Conservation (phyloP, 306 rosid genomes). For the Prunus fruticosa region DNA sequence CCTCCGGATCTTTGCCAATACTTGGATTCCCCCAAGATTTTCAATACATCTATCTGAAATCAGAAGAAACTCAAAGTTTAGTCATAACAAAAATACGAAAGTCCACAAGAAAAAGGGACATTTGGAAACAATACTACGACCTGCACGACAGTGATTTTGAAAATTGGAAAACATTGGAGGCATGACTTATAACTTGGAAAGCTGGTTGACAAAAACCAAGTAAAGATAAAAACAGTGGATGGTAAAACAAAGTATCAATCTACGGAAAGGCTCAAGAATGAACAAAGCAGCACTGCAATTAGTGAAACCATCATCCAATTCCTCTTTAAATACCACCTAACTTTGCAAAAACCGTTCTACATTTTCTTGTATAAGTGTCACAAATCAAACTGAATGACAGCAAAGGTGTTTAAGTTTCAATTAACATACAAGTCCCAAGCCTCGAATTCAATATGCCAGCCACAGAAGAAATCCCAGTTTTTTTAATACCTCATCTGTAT, state of each 20-base stretch:
- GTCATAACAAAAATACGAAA: conserved; percentile 12
- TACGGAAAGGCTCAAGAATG: not conserved
- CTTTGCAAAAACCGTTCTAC: not conserved
- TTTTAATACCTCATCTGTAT: not conserved
- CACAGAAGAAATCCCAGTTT: not conserved
- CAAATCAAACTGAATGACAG: not conserved
- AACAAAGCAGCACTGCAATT: not conserved
- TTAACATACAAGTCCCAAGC: not conserved
- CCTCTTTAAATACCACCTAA: not conserved
- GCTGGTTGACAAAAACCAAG: not conserved
- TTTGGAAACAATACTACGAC: not conserved
- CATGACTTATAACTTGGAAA: not conserved
- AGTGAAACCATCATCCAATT: not conserved
- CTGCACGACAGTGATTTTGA: not conserved
- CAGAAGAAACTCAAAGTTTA: conserved; percentile 24
- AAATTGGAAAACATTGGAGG: not conserved
- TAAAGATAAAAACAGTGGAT: not conserved
- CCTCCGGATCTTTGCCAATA: conserved; percentile 84
- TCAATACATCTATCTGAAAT: conserved; percentile 72
- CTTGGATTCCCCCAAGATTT: conserved; percentile 57
- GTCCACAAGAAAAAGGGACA: not conserved
- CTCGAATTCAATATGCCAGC: not conserved
- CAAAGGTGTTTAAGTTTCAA: not conserved
- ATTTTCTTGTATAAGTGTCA: not conserved
- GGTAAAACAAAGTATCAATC: not conserved